phyloP scores from a whole-genome alignment of 192 early-diverging fungal species.

The Jimgerdemannia flammicorona region DNA sequence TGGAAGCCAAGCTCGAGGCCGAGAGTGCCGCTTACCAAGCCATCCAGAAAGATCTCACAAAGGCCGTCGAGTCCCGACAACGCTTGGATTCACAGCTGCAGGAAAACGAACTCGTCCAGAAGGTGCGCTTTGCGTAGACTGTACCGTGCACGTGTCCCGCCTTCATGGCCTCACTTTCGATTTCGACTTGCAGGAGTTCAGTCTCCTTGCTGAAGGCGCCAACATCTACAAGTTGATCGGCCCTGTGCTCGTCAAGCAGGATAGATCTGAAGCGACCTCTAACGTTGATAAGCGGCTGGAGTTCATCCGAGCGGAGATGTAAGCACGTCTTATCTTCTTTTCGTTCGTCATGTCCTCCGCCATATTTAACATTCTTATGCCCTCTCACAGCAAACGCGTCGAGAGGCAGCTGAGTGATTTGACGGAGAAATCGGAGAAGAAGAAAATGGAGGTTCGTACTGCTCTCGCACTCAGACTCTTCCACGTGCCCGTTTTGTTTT shows the following conservation, averaged over 20 bases:
- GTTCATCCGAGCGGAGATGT: slow-evolving; percentile 87
- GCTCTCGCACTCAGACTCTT: neutral
- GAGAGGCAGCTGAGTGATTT: slow-evolving; percentile 80
- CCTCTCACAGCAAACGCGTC: slow-evolving; percentile 62
- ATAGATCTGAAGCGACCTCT: slow-evolving; percentile 71
- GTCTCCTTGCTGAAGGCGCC: slow-evolving; percentile 71
- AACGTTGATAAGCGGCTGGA: slow-evolving; percentile 96
- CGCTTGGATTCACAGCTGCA: slow-evolving; percentile 93
- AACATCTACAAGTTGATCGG: slow-evolving; percentile 96
- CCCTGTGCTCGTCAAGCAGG: slow-evolving; percentile 94
- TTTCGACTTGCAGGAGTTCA: slow-evolving; percentile 70
- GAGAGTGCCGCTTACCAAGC: slow-evolving; percentile 69
- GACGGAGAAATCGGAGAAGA: slow-evolving; percentile 78
- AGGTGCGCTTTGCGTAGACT: slow-evolving; percentile 39
- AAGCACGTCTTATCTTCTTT: slow-evolving; percentile 20
- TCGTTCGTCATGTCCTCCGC: neutral
- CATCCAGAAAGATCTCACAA: slow-evolving; percentile 78
- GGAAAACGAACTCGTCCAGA: slow-evolving; percentile 91
- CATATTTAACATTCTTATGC: neutral
- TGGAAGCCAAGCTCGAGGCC: slow-evolving; percentile 62
- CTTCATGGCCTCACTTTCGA: neutral
- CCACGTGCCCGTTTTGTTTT: neutral
- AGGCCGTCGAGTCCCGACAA: slow-evolving; percentile 69
- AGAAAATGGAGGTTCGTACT: slow-evolving; percentile 67
- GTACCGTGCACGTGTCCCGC: neutral